Evolutionary conservation across 2,329 filamentous ascomycete species (phyloP).

Genomic region (Elsinoe australis): DNA sequence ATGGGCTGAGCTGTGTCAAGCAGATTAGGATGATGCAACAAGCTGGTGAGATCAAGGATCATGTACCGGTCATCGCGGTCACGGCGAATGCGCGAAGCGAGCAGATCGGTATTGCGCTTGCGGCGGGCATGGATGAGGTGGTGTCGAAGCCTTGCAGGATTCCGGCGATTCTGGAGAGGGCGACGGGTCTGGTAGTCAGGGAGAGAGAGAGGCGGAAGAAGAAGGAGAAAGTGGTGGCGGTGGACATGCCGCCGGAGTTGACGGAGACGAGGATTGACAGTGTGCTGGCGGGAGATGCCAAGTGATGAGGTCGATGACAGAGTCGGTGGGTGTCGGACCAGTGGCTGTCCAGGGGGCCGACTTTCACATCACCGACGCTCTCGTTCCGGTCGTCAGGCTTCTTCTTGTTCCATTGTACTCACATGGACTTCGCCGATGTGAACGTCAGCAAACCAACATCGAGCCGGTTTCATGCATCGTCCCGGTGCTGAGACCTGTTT

Average conservation of each 20-base stretch:
- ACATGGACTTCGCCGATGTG: too few species aligned
- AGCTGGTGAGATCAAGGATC: conserved; percentile 17
- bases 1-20: conserved; percentile 25
- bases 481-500: too few species aligned
- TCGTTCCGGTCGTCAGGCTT: too few species aligned
- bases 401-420: too few species aligned
- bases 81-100: conserved; percentile 28
- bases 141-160: conserved; percentile 17
- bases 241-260: background rate
- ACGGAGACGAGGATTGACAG: conserved; percentile 11
- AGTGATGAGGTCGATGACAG: background rate
- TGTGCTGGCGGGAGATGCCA: conserved; percentile 1
- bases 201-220: background rate
- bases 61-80: conserved; percentile 27
- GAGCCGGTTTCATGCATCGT: too few species aligned
- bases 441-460: too few species aligned
- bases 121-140: conserved; percentile 24
- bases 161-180: conserved; percentile 13
- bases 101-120: conserved; percentile 24
- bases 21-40: conserved; percentile 25
- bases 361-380: too few species aligned
- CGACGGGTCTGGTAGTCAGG: conserved; percentile 8
- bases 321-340: background rate
- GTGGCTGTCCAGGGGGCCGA: too few species aligned
- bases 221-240: background rate